Evolutionary conservation across 805 yeast genomes (phyloP).

Genomic region (Debaryomyces castellii): DNA sequence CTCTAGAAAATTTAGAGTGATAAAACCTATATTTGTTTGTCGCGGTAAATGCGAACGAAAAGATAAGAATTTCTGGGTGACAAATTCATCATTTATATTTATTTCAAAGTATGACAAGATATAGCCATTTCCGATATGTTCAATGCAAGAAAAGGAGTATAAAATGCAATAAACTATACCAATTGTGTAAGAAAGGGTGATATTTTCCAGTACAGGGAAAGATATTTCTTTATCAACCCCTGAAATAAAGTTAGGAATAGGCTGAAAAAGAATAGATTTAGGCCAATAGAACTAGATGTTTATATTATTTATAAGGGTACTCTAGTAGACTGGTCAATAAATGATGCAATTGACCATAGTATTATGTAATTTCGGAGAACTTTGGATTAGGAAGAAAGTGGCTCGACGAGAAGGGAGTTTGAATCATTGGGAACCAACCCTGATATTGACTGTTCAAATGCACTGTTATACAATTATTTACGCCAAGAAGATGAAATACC

Average conservation of each 20-base stretch:
- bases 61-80: no score
- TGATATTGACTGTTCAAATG: no score
- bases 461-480: no score
- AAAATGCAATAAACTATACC: slow-evolving; percentile 4
- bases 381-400: background rate
- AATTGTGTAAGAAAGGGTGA: background rate
- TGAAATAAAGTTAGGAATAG: background rate
- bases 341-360: background rate
- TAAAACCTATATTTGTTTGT: no score
- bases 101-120: background rate
- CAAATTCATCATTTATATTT: no score
- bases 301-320: background rate
- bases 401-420: no score
- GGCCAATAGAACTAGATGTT: background rate
- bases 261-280: background rate
- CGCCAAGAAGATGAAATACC: no score
- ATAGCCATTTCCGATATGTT: slow-evolving; percentile 4
- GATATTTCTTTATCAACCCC: slow-evolving; percentile 1
- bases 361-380: background rate
- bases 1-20: no score
- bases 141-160: slow-evolving; percentile 3
- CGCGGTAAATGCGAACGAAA: no score
- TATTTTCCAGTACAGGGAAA: background rate
- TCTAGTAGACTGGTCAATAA: background rate
- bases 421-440: no score